A percentile compares a stretch with the other conserved stretches of the same genome.
Conservation (phyloP, 2,329 filamentous ascomycete species). For the Penicillium sp. region DNA sequence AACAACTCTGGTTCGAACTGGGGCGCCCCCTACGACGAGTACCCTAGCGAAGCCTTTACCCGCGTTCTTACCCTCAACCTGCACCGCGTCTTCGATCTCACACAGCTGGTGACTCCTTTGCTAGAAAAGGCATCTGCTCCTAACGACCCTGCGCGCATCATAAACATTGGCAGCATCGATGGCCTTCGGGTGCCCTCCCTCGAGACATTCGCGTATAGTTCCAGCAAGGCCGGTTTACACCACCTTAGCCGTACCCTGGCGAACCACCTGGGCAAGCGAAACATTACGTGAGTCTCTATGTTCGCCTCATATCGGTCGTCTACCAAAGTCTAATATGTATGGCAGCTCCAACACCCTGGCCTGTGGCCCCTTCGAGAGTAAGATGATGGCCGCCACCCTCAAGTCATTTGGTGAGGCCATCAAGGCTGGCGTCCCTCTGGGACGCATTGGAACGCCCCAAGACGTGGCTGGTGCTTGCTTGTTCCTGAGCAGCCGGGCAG, state of each 20-base stretch:
- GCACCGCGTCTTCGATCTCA: constrained; percentile 52
- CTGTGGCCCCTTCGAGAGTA: constrained; percentile 62
- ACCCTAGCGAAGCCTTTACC: constrained; percentile 58
- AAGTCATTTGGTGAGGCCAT: constrained; percentile 50
- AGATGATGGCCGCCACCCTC: constrained; percentile 56
- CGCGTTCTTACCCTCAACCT: constrained; percentile 56
- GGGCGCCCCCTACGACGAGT: constrained; percentile 58
- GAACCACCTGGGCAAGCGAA: constrained; percentile 50
- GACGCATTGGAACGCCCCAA: constrained; percentile 63
- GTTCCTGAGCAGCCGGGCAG: constrained; percentile 66
- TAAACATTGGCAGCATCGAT: constrained; percentile 56
- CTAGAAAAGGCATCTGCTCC: constrained; percentile 47
- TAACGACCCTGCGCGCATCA: constrained; percentile 48
- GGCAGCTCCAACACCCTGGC: constrained; percentile 63
- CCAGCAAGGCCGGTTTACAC: constrained; percentile 54
- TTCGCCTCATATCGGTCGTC: background rate
- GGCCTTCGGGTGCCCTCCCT: constrained; percentile 53
- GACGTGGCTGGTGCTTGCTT: constrained; percentile 72
- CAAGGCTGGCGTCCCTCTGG: constrained; percentile 59
- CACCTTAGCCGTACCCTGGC: constrained; percentile 53
- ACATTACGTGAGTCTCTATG: constrained; percentile 50
- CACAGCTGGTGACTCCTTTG: constrained; percentile 48
- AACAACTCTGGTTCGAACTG: constrained; percentile 56
- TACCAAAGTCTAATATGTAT: background rate
- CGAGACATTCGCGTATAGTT: constrained; percentile 54